A percentile compares a stretch with the other conserved stretches of the same genome.
phyloP scores from a whole-genome alignment of 768 basidiomycete species.

The Mycena crocata region DNA sequence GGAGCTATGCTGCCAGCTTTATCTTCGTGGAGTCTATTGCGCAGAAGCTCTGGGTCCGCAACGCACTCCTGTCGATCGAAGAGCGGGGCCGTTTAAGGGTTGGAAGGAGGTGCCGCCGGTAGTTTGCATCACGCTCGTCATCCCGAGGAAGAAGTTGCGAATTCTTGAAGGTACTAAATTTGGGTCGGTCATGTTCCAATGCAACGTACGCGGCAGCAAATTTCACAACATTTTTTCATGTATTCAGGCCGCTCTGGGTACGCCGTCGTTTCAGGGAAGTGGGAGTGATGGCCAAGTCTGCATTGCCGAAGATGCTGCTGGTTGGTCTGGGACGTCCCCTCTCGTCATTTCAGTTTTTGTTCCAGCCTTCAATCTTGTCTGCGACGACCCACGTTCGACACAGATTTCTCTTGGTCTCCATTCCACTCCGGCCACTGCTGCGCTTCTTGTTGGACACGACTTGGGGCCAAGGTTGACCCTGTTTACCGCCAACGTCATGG shows the following conservation, averaged over 20 bases:
- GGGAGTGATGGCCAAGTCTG: constrained; percentile 26
- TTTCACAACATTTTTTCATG: constrained; percentile 43
- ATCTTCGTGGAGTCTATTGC: constrained; percentile 43
- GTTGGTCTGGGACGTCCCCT: constrained; percentile 40
- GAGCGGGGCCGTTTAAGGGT: constrained; percentile 41
- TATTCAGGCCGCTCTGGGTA: constrained; percentile 40
- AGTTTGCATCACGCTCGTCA: constrained; percentile 48
- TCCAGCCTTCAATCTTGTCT: constrained; percentile 40
- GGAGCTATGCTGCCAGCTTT: constrained; percentile 52
- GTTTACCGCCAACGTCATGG: constrained; percentile 42
- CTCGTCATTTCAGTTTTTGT: constrained; percentile 43
- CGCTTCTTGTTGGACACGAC: constrained; percentile 26
- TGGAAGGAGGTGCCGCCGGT: constrained; percentile 51
- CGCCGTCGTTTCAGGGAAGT: constrained; percentile 30
- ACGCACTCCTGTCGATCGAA: background rate
- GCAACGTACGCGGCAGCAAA: constrained; percentile 31
- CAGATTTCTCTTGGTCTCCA: constrained; percentile 38
- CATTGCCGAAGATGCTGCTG: constrained; percentile 39
- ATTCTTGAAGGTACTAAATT: constrained; percentile 39
- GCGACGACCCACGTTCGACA: constrained; percentile 24
- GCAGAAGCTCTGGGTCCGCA: constrained; percentile 1
- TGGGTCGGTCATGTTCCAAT: constrained; percentile 43
- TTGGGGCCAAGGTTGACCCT: constrained; percentile 43
- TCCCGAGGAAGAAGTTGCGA: constrained; percentile 47
- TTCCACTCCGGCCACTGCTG: constrained; percentile 33